These are phyloP conservation scores for Nicotiana sylvestris DNA, from an alignment of 257 asterid genomes.

Conservation along the genomic window DNA sequence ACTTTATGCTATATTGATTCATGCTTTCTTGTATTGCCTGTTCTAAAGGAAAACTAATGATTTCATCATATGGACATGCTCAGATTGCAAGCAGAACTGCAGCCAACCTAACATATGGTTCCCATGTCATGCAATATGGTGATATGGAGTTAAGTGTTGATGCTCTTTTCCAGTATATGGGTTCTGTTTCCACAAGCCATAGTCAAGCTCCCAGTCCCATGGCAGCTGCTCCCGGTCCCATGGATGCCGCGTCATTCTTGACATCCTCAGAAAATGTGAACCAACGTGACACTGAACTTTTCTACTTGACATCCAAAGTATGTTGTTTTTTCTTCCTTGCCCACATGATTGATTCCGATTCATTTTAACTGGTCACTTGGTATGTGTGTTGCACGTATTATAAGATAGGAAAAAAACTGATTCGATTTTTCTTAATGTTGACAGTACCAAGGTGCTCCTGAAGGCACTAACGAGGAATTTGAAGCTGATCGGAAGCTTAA, in stretches of 20 bases:
- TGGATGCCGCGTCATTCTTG: constrained; percentile 42
- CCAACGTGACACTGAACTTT: constrained; percentile 85
- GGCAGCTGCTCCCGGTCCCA: neutral
- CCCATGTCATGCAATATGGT: constrained; percentile 11
- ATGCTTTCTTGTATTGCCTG: neutral
- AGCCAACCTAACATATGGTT: neutral
- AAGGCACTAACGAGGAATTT: constrained; percentile 57
- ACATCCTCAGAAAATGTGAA: constrained; percentile 51
- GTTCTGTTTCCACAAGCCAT: neutral
- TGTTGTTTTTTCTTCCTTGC: neutral
- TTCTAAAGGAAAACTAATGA: neutral
- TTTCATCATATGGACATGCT: constrained; percentile 46
- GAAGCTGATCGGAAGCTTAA: constrained; percentile 70
- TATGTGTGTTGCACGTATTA: neutral
- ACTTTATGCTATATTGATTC: neutral
- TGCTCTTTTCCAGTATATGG: neutral
- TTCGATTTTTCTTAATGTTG: neutral
- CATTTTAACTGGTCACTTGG: neutral
- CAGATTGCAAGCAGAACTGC: neutral
- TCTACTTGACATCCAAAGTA: constrained; percentile 87
- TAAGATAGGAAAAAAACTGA: neutral
- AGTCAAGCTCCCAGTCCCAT: too few species aligned
- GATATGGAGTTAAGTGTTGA: neutral
- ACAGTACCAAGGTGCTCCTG: constrained; percentile 62
- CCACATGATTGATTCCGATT: neutral